Evolutionary conservation across 2,329 filamentous ascomycete genomes (phyloP).

Genomic region (Claviceps lovelessii): DNA sequence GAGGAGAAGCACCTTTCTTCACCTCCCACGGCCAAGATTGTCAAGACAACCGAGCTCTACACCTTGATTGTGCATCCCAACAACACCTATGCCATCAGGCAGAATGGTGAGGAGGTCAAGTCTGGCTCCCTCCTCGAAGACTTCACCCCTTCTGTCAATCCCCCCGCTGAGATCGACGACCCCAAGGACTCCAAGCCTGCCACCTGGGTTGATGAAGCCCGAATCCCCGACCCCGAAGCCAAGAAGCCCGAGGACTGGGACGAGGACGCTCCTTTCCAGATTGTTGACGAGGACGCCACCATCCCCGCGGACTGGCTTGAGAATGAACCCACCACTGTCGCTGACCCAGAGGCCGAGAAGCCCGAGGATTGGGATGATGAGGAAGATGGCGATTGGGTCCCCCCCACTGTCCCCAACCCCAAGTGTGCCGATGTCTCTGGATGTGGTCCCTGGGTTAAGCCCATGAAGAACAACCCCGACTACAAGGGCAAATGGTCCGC

Average conservation of each 20-base stretch:
- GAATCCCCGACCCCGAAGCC: constrained; percentile 82
- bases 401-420: constrained; percentile 83
- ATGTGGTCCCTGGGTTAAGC: constrained; percentile 84
- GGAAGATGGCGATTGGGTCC: constrained; percentile 95
- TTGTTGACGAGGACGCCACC: constrained; percentile 81
- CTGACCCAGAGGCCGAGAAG: constrained; percentile 92
- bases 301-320: constrained; percentile 95
- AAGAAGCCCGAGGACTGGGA: constrained; percentile 98
- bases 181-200: constrained; percentile 85
- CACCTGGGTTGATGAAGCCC: constrained; percentile 87
- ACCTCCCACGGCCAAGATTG: constrained; percentile 72
- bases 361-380: constrained; percentile 99
- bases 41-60: constrained; percentile 89
- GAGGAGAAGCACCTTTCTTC: constrained; percentile 96
- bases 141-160: constrained; percentile 89
- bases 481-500: constrained; percentile 99
- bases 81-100: constrained; percentile 85
- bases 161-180: constrained; percentile 87
- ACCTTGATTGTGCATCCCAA: constrained; percentile 92
- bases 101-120: constrained; percentile 81
- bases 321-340: constrained; percentile 64
- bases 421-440: constrained; percentile 90
- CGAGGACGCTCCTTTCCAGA: constrained; percentile 92
- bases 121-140: constrained; percentile 86
- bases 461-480: constrained; percentile 82